phyloP scores from a whole-genome alignment of 139 green algal genomes.

The Chlorella sp. region DNA sequence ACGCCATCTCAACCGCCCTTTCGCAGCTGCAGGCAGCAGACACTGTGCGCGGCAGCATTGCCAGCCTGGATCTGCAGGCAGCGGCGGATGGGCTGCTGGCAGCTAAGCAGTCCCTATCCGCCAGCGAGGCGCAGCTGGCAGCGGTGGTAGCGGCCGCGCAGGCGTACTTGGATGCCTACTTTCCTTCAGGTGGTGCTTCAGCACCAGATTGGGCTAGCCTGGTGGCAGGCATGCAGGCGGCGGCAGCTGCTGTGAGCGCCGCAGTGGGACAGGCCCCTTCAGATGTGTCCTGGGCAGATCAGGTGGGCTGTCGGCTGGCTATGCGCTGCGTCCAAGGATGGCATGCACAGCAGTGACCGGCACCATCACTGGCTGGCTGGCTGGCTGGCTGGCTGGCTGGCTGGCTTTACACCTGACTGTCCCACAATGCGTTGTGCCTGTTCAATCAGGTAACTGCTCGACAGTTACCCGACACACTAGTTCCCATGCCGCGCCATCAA shows the following conservation, averaged over 20 bases:
- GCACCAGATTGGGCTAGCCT: neutral
- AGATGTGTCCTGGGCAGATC: neutral
- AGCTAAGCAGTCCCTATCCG: neutral
- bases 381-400: too few relatives aligned
- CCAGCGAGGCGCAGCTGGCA: neutral
- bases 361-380: too few relatives aligned
- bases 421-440: too few relatives aligned
- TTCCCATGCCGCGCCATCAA: too few relatives aligned
- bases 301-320: too few relatives aligned
- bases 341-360: too few relatives aligned
- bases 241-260: too few relatives aligned
- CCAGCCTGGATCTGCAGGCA: neutral
- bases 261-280: neutral
- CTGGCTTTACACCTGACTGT: too few relatives aligned
- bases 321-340: too few relatives aligned
- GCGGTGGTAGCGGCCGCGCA: neutral
- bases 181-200: neutral
- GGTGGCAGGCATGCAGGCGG: neutral
- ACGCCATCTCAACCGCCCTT: neutral
- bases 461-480: too few relatives aligned
- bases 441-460: too few relatives aligned
- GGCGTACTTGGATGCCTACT: neutral
- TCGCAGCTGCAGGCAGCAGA: neutral
- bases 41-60: neutral
- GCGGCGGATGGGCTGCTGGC: neutral